Conservation (phyloP, 2,329 filamentous ascomycete genomes). For the Triangularia verruculosa region DNA sequence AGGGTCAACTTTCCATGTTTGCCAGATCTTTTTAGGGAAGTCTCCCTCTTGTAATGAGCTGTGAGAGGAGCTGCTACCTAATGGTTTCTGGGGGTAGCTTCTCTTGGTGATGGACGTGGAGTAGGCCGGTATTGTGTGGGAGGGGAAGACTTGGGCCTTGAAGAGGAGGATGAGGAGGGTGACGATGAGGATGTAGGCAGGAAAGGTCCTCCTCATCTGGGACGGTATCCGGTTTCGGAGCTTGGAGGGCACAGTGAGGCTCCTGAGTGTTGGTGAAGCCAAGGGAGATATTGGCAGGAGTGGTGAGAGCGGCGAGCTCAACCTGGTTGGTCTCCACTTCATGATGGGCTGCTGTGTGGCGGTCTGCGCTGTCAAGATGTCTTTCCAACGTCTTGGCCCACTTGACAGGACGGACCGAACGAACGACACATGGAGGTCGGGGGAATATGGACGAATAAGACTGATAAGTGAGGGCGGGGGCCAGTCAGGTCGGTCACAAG, state of each 20-base stretch:
- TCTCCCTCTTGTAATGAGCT: slow-evolving; percentile 18
- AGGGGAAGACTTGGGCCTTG: slow-evolving; percentile 41
- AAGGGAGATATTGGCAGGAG: slow-evolving; percentile 29
- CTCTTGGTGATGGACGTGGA: not conserved
- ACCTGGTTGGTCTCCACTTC: slow-evolving; percentile 1
- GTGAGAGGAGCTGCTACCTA: slow-evolving; percentile 3
- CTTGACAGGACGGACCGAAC: not conserved
- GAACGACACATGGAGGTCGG: not conserved
- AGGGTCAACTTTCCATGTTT: slow-evolving; percentile 71
- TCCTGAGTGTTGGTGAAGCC: slow-evolving; percentile 37
- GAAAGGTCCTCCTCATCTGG: slow-evolving; percentile 47
- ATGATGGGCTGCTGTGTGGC: not conserved
- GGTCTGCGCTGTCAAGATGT: not conserved
- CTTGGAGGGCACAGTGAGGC: slow-evolving; percentile 34
- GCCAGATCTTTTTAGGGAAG: slow-evolving; percentile 71
- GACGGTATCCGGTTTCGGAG: slow-evolving; percentile 42
- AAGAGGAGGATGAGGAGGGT: slow-evolving; percentile 46
- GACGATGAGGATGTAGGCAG: slow-evolving; percentile 45
- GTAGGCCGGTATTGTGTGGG: slow-evolving; percentile 17
- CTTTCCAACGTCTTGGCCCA: not conserved
- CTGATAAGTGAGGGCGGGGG: not conserved
- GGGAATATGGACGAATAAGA: not conserved
- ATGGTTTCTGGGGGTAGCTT: slow-evolving; percentile 4
- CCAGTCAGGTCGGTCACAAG: slow-evolving; percentile 2
- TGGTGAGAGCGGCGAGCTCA: not conserved